Base-by-base conservation (phyloP, 306 rosid species). In the Vigna trinervia region DNA sequence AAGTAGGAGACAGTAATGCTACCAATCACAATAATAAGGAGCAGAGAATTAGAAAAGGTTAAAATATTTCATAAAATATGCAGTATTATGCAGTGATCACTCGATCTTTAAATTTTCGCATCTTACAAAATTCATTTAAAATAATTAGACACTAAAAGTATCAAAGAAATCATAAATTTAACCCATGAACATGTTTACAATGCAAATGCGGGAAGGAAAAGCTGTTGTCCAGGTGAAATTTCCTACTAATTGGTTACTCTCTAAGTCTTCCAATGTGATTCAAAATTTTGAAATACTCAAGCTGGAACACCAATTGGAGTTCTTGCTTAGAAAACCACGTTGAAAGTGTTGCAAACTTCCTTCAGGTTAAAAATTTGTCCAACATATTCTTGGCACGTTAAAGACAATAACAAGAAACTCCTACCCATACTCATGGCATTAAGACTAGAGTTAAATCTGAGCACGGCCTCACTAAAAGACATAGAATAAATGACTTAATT, bases 1-100 rank as follows among this genome's bases (percentile, higher is more conserved):
- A 93, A 93, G 89, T 91, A 91, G 73, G 73, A 81, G 80, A 93
- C 82, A 14, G 94, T 87, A 57, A 93, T 87, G 85, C 97, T 93
- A 96, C 56, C 51, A 80, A 83, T 63, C 26, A 73, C 75, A 79
- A 41, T 9, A 41, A 67, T 62, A 61, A 36, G 36, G 34, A 78
- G 82, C 62, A 67, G 51, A 57, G 58, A 82, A 75, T 71, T 26
- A 73, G 51, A 78, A 17, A 22, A 53, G 39, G 12, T 26, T 70
- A 69, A 26, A 30, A 59, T 46, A 57, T 63, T 70, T 50, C 76
- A 53, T 74, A 32, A 46, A 50, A 73, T 26, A 17, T 51, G 61
- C 60, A 30, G 41, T 12, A 59, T 57, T n/a, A 26, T 15, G 5
- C 36, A 32, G 36, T 32, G 3, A 1, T 34, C 38, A 34, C 58